Percentiles rank a stretch among this genome's conserved stretches.
These are phyloP conservation scores for Coniochaeta sp. DNA, from an alignment of 2,329 filamentous ascomycete species.

Conservation along the genomic window DNA sequence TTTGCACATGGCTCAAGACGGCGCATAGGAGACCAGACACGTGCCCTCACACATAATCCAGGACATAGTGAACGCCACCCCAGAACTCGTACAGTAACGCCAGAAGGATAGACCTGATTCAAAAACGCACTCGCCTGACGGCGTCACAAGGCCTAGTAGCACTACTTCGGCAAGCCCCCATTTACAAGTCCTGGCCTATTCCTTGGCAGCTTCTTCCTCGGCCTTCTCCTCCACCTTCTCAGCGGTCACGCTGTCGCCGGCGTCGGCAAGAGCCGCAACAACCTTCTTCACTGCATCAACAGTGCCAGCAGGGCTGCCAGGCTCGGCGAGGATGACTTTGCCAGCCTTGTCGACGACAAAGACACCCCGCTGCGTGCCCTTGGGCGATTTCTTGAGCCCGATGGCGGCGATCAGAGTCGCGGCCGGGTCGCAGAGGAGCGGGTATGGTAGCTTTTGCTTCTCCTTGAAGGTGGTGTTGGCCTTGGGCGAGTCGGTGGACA, in stretches of 20 bases:
- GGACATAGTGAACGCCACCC: background rate
- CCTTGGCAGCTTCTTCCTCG: slow-evolving; percentile 3
- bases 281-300: slow-evolving; percentile 69
- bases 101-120: no score
- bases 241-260: slow-evolving; percentile 11
- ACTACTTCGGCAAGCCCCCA: background rate
- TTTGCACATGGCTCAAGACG: background rate
- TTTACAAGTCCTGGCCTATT: background rate
- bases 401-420: slow-evolving; percentile 73
- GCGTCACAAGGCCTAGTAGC: no score
- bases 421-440: slow-evolving; percentile 75
- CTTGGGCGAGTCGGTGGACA: slow-evolving; percentile 81
- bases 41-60: background rate
- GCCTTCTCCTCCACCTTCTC: slow-evolving; percentile 15
- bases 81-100: no score
- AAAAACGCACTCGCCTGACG: no score
- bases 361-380: slow-evolving; percentile 76
- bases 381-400: slow-evolving; percentile 79
- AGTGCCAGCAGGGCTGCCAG: slow-evolving; percentile 71
- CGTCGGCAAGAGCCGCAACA: slow-evolving; percentile 38
- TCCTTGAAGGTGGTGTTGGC: slow-evolving; percentile 88
- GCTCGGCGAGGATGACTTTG: slow-evolving; percentile 61
- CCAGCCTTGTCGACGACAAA: slow-evolving; percentile 79
- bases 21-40: background rate
- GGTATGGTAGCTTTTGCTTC: slow-evolving; percentile 84